These are phyloP conservation scores for Pyracantha coccinea DNA, from an alignment of 331 rosid genomes.

Conservation along the genomic window DNA sequence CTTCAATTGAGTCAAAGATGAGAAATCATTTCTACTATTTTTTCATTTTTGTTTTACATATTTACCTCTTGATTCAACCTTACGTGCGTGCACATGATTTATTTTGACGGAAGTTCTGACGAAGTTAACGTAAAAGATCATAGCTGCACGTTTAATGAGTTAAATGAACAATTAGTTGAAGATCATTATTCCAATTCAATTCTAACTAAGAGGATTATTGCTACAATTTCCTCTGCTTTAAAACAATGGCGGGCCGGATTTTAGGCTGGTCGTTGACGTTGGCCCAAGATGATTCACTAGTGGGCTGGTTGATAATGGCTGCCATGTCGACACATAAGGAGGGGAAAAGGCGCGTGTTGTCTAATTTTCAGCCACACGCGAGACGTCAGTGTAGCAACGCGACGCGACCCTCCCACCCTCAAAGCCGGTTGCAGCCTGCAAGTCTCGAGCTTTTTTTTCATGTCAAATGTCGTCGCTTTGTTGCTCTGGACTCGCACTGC, in stretches of 20 bases:
- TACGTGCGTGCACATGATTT: accelerated
- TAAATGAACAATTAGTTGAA: no score
- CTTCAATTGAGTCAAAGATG: no score
- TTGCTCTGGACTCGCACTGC: constrained; percentile 25
- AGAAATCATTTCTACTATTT: no score
- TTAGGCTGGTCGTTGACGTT: no score
- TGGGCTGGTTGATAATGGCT: no score
- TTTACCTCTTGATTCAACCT: no score
- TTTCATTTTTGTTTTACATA: no score
- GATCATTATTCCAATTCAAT: accelerated
- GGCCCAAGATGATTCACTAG: no score
- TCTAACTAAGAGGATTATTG: accelerated
- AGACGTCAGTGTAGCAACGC: background rate
- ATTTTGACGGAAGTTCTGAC: no score
- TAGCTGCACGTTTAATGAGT: no score
- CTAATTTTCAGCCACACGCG: constrained; percentile 8
- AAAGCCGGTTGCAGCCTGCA: background rate
- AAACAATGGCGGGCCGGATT: no score
- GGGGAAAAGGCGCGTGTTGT: background rate
- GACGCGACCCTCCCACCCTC: background rate
- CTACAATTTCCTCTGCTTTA: accelerated
- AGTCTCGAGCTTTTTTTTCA: background rate
- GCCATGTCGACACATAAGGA: background rate
- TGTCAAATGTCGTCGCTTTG: constrained; percentile 23
- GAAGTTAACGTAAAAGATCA: accelerated